These are phyloP conservation scores for Gigaspora rosea DNA, from an alignment of 192 early-diverging fungal species.

Conservation along the genomic window DNA sequence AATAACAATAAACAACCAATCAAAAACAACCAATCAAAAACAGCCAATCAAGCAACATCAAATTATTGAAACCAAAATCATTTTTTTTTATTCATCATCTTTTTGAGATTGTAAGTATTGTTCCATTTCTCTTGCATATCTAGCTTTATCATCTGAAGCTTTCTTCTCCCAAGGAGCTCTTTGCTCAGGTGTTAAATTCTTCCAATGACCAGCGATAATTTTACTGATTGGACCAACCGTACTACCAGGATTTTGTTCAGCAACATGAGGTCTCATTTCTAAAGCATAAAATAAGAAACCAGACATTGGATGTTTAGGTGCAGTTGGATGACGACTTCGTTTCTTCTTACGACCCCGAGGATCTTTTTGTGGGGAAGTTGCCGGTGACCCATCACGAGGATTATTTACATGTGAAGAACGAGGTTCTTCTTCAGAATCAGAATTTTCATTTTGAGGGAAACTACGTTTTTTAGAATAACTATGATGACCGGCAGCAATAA, in stretches of 20 bases:
- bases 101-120: constrained; percentile 38
- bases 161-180: constrained; percentile 54
- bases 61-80: neutral
- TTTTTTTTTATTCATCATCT: neutral
- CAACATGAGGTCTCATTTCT: constrained; percentile 63
- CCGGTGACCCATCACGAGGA: neutral
- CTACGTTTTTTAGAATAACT: constrained; percentile 36
- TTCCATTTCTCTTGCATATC: constrained; percentile 72
- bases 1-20: too few relatives aligned
- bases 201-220: constrained; percentile 71
- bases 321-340: constrained; percentile 30
- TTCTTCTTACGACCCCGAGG: constrained; percentile 62
- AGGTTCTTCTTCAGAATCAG: constrained; percentile 1
- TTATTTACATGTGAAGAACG: neutral
- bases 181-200: constrained; percentile 54
- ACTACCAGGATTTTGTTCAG: constrained; percentile 64
- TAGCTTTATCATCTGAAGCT: constrained; percentile 61
- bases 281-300: constrained; percentile 80
- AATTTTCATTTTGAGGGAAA: neutral
- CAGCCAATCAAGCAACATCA: too few relatives aligned
- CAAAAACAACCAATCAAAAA: too few relatives aligned
- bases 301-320: constrained; percentile 14
- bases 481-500: constrained; percentile 49
- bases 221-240: constrained; percentile 76
- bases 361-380: constrained; percentile 36